A percentile compares a stretch with the other conserved stretches of the same genome.
Evolutionary conservation across 108 stramenopile species (phyloP).

Genomic region (Licmophora abbreviata): DNA sequence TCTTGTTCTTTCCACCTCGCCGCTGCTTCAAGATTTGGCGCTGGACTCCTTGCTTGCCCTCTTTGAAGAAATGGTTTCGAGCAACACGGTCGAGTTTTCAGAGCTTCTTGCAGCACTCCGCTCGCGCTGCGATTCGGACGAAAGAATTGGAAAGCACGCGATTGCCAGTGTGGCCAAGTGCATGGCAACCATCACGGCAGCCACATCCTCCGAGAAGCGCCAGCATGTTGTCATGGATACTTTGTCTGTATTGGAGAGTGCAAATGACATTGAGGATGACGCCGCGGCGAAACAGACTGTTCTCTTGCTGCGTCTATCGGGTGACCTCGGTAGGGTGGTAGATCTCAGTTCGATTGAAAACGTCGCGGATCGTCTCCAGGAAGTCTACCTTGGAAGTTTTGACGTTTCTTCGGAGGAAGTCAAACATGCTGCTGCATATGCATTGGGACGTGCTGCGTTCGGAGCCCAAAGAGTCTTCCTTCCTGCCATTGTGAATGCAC

Average conservation of each 20-base stretch:
- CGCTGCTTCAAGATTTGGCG: slow-evolving; percentile 85
- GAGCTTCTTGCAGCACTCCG: slow-evolving; percentile 60
- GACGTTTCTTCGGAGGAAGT: slow-evolving; percentile 81
- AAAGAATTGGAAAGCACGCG: slow-evolving; percentile 45
- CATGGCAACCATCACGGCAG: slow-evolving; percentile 62
- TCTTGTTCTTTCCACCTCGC: slow-evolving; percentile 73
- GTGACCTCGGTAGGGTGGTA: slow-evolving; percentile 83
- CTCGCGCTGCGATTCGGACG: slow-evolving; percentile 27
- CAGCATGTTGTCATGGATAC: slow-evolving; percentile 31
- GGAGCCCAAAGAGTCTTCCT: slow-evolving; percentile 75
- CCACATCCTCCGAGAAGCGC: slow-evolving; percentile 34
- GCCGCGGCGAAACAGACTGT: slow-evolving; percentile 43
- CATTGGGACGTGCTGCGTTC: slow-evolving; percentile 84
- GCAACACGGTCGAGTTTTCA: slow-evolving; percentile 52
- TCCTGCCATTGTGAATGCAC: slow-evolving; percentile 72
- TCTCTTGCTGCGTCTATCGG: slow-evolving; percentile 79
- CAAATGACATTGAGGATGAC: slow-evolving; percentile 18
- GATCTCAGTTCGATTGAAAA: slow-evolving; percentile 51
- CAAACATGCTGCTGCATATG: slow-evolving; percentile 91
- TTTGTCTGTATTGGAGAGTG: slow-evolving; percentile 35
- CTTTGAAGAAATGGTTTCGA: slow-evolving; percentile 51
- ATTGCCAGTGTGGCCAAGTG: slow-evolving; percentile 76
- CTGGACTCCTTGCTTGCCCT: slow-evolving; percentile 67
- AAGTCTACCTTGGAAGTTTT: slow-evolving; percentile 65
- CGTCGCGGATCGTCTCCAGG: slow-evolving; percentile 39